A percentile compares a stretch with the other conserved stretches of the same genome.
phyloP scores from a whole-genome alignment of 140 eudicot genomes.

The Oenanthe javanica region DNA sequence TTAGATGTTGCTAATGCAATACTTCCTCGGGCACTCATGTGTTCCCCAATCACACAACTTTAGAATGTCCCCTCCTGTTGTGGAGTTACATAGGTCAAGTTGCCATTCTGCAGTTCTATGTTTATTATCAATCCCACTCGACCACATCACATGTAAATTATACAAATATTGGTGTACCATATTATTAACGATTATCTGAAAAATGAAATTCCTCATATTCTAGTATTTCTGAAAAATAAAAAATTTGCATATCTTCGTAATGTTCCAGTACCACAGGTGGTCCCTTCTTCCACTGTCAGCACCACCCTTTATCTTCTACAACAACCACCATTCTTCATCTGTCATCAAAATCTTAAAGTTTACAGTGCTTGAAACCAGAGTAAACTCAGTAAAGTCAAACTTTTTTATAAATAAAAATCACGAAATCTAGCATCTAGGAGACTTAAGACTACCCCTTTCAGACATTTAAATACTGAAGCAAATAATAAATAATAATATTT shows the following conservation, averaged over 20 bases:
- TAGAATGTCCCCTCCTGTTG: neutral
- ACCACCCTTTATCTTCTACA: neutral
- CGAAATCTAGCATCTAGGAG: neutral
- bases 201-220: neutral
- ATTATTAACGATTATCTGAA: neutral
- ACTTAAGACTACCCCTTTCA: neutral
- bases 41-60: neutral
- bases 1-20: neutral
- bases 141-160: neutral
- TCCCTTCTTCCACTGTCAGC: neutral
- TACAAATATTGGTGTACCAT: neutral
- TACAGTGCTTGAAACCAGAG: neutral
- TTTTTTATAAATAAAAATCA: too few relatives aligned
- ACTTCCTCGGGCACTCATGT: neutral
- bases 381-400: too few relatives aligned
- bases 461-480: neutral
- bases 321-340: neutral
- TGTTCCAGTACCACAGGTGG: neutral
- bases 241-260: neutral
- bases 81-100: neutral
- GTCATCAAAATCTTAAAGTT: neutral
- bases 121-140: neutral
- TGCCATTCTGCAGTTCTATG: constrained; percentile 1
- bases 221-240: neutral
- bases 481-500: neutral